A percentile compares a stretch with the other conserved stretches of the same genome.
These are phyloP conservation scores for Thermochaetoides thermophila DNA, from an alignment of 495 filamentous ascomycete species.

Conservation along the genomic window DNA sequence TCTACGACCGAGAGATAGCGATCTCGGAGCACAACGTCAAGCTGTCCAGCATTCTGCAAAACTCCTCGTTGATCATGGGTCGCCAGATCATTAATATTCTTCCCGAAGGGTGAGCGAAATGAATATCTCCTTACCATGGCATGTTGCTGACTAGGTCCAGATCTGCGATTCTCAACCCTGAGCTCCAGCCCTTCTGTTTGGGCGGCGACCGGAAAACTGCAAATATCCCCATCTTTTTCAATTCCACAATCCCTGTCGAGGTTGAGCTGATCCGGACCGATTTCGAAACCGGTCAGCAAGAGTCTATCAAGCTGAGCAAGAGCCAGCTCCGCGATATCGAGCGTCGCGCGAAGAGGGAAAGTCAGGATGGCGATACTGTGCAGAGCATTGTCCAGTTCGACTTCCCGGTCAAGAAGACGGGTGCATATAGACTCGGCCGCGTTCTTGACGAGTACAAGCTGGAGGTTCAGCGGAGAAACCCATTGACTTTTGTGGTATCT, in stretches of 20 bases:
- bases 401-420: constrained; percentile 61
- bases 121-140: too few species aligned
- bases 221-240: constrained; percentile 74
- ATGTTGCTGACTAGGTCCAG: constrained; percentile 35
- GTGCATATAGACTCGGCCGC: constrained; percentile 67
- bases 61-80: constrained; percentile 81
- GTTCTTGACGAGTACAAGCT: constrained; percentile 88
- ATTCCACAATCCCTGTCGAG: constrained; percentile 73
- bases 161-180: constrained; percentile 75
- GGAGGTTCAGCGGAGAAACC: constrained; percentile 62
- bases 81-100: constrained; percentile 94
- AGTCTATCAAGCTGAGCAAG: constrained; percentile 54
- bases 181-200: constrained; percentile 61
- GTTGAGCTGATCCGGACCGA: constrained; percentile 79
- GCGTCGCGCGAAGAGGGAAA: constrained; percentile 33
- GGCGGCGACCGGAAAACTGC: constrained; percentile 43
- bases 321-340: constrained; percentile 47
- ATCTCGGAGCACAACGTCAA: constrained; percentile 83
- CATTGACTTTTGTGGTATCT: constrained; percentile 63
- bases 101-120: constrained; percentile 63
- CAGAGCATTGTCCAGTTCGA: constrained; percentile 37
- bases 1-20: constrained; percentile 82
- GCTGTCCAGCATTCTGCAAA: constrained; percentile 68
- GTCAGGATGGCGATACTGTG: constrained; percentile 34
- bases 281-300: constrained; percentile 59